phyloP scores from a whole-genome alignment of 2,329 filamentous ascomycete species.

The Trematosphaeria pertusa region DNA sequence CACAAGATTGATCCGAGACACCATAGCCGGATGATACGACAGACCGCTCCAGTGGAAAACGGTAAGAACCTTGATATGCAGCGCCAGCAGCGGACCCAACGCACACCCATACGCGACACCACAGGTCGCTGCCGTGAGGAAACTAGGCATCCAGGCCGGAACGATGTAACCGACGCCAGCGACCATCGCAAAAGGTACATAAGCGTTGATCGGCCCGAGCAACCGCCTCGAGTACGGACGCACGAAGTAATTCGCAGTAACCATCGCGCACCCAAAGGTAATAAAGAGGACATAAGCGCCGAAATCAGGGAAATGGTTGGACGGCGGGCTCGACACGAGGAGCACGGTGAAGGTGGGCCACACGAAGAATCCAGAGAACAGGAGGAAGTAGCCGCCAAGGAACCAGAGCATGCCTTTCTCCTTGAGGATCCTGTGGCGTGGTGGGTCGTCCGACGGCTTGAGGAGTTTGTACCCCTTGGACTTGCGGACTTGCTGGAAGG shows the following conservation, averaged over 20 bases:
- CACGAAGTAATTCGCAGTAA: conserved; percentile 6
- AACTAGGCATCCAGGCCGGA: conserved; percentile 1
- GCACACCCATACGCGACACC: conserved; percentile 12
- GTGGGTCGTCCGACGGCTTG: not conserved
- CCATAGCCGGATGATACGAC: conserved; percentile 2
- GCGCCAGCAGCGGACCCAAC: conserved; percentile 11
- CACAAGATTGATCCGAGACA: conserved; percentile 10
- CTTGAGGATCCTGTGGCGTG: not conserved
- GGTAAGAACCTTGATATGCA: conserved; percentile 6
- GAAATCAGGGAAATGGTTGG: conserved; percentile 8
- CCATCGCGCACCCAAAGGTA: conserved; percentile 8
- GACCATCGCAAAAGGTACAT: conserved; percentile 7
- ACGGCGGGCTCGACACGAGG: conserved; percentile 9
- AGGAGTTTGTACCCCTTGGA: not conserved
- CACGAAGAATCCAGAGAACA: conserved; percentile 18
- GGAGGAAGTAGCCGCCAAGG: conserved; percentile 5
- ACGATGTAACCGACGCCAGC: conserved; percentile 2
- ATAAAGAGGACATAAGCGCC: conserved; percentile 6
- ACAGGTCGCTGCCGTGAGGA: not conserved
- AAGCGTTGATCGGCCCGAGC: conserved; percentile 9
- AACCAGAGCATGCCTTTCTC: conserved; percentile 12
- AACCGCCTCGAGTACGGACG: not conserved
- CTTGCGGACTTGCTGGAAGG: conserved; percentile 11
- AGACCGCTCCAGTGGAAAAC: conserved; percentile 1
- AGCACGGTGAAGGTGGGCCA: conserved; percentile 18